phyloP scores from a whole-genome alignment of 2,329 filamentous ascomycete species.

The Lasiodiplodia theobromae region DNA sequence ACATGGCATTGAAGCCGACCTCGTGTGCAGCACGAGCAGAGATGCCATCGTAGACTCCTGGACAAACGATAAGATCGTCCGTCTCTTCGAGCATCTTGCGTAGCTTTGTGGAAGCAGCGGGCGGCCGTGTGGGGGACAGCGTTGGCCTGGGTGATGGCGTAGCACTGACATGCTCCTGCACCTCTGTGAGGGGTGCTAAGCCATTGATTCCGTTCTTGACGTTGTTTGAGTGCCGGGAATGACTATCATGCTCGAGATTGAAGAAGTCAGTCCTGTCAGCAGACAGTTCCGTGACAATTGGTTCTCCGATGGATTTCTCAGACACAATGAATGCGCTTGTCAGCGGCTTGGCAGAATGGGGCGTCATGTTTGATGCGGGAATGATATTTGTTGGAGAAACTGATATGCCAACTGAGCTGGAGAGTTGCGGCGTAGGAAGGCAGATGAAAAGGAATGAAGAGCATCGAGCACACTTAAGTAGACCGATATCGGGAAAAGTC shows the following conservation, averaged over 20 bases:
- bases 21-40: constrained; percentile 68
- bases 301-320: not conserved
- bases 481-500: constrained; percentile 4
- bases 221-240: not conserved
- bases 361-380: not conserved
- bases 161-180: not conserved
- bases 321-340: not conserved
- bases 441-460: not conserved
- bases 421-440: not conserved
- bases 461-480: not conserved
- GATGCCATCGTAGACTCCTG: constrained; percentile 73
- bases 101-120: constrained; percentile 29
- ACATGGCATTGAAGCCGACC: constrained; percentile 68
- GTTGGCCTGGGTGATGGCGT: not conserved
- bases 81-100: constrained; percentile 42
- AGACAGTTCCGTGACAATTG: not conserved
- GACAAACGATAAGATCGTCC: constrained; percentile 59
- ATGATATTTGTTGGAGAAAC: not conserved
- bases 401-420: not conserved
- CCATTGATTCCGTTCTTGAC: not conserved
- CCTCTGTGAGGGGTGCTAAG: not conserved
- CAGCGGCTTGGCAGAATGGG: not conserved
- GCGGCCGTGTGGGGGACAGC: not conserved
- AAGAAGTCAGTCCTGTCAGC: not conserved
- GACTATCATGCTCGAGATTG: not conserved